Evolutionary conservation across 441 rosid genomes (phyloP), one percentile per base, ranked within the genome.

Genomic region (Mallotus japonicus): DNA sequence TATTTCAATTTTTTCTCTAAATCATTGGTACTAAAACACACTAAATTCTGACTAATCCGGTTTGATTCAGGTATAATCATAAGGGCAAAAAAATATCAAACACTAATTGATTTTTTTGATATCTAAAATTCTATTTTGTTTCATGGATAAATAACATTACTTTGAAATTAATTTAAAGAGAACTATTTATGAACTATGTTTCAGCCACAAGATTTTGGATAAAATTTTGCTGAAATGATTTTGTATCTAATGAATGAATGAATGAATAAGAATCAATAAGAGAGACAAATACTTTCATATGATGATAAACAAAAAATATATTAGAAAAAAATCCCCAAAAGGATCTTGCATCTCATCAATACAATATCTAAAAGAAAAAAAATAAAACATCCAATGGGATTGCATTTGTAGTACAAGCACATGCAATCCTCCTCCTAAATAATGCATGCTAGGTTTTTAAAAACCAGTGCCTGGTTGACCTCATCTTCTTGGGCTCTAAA

Each of bases 351-450:
- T 57, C 54, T 67, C 20, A 67, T 70, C 70, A 63, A 44, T 42
- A 73, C 71, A 60, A 55, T 50, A 53, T 57, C 6, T 44, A 4
- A n/a, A 53, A 53, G 56, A 42, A 40, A 61, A 12, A 72, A 73
- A 58, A 58, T 34, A 14, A 70, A 44, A 16, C 69, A 54, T 46
- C 60, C 60, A 57, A 47, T 46, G 60, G 17, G 54, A 69, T 17
- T 70, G 58, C 74, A 70, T 66, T 49, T 69, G 20, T 16, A 66
- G 46, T 56, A 76, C 51, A 63, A 72, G 62, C 42, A 72, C 71
- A 74, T 68, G 66, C 74, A 80, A 74, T 20, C 71, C 77, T 73
- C 71, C 79, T 73, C 61, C 54, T 2, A 51, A 50, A 37, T 32
- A 73, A 62, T 22, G 15, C 69, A 62, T 56, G 22, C 68, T 64